These are phyloP conservation scores for Solanum gracilifrons DNA, from an alignment of 257 asterid species.

Conservation along the genomic window DNA sequence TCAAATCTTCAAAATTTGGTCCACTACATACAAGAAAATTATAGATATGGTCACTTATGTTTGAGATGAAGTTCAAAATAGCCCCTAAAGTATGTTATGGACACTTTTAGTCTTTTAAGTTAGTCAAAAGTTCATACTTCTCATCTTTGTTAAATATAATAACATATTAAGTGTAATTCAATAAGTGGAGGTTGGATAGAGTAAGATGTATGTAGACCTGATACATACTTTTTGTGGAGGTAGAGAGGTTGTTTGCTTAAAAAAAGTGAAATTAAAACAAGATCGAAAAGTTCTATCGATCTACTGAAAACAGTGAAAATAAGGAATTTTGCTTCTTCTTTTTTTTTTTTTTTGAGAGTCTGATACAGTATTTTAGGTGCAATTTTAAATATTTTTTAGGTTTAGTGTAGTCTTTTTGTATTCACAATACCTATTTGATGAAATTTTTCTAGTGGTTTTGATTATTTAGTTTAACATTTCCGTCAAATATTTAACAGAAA, in stretches of 20 bases:
- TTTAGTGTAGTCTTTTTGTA: background rate
- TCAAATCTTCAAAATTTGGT: conserved; percentile 46
- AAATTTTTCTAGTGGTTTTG: background rate
- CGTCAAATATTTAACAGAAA: background rate
- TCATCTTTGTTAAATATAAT: background rate
- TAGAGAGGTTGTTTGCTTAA: background rate
- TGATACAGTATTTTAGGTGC: background rate
- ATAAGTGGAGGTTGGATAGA: background rate
- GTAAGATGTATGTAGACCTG: background rate
- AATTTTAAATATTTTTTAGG: background rate
- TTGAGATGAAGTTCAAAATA: background rate
- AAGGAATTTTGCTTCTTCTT: background rate
- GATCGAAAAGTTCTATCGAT: background rate
- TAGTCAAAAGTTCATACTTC: background rate
- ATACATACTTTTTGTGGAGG: background rate
- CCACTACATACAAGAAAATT: conserved; percentile 18
- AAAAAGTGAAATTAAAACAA: background rate
- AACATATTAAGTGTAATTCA: background rate
- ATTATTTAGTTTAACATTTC: background rate
- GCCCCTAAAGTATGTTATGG: background rate
- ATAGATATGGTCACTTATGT: background rate
- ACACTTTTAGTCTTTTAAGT: background rate
- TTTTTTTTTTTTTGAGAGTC: background rate
- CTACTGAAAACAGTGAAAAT: background rate
- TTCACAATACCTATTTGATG: background rate